Conservation (phyloP, 257 asterid genomes). For the Nicotiana tomentosiformis region DNA sequence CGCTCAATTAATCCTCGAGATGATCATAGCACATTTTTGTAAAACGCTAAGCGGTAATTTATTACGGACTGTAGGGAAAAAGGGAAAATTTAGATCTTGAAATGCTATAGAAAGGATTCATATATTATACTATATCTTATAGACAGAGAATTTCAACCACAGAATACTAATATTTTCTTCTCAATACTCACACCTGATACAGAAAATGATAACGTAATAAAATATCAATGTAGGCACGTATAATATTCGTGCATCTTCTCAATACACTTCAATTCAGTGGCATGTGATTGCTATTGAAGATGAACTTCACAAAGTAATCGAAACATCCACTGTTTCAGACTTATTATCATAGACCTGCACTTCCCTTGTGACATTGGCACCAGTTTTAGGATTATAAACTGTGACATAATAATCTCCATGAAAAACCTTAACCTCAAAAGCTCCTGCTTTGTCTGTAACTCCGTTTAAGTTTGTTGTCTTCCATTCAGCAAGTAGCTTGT, state of each 20-base stretch:
- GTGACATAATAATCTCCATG: conserved; percentile 39
- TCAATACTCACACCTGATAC: too few relatives aligned
- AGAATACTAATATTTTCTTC: too few relatives aligned
- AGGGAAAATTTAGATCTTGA: too few relatives aligned
- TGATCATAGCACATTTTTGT: too few relatives aligned
- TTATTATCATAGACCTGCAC: conserved; percentile 15
- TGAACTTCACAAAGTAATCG: not conserved
- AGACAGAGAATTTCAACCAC: too few relatives aligned
- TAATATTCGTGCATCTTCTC: not conserved
- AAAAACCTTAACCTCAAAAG: conserved; percentile 21
- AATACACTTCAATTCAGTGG: not conserved
- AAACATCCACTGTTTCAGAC: conserved; percentile 7
- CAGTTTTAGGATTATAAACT: conserved; percentile 19
- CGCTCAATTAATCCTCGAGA: too few relatives aligned
- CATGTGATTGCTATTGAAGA: not conserved
- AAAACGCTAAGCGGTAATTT: too few relatives aligned
- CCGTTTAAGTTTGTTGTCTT: conserved; percentile 22
- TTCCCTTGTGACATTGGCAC: conserved; percentile 8
- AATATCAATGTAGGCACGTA: not conserved
- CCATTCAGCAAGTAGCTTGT: conserved; percentile 47
- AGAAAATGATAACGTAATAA: too few relatives aligned
- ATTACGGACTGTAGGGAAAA: too few relatives aligned
- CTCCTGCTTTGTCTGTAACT: conserved; percentile 29
- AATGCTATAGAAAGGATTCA: too few relatives aligned
- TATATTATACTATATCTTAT: too few relatives aligned